Base-by-base conservation (phyloP, 306 rosid species). In the Castanea mollissima region DNA sequence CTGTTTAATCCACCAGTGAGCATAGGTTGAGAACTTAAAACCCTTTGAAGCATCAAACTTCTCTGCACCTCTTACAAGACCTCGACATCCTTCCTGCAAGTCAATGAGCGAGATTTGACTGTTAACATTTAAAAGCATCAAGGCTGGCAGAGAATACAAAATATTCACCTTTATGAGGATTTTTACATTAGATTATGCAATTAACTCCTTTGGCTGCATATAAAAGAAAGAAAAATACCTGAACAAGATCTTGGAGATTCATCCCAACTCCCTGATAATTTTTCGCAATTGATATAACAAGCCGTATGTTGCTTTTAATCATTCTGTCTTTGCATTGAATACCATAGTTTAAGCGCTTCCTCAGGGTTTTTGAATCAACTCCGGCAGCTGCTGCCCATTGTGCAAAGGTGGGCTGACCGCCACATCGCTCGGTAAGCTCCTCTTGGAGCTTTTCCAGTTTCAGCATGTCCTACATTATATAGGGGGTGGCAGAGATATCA, bases 1-100 rank as follows among this genome's bases (percentile, higher is more conserved):
- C 85, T 92, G 97, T 86, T 91, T 95, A 76, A 95, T 95, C 99
- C 98, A 95, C 99, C 99, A 95, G 69, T 95, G 99, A 68, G 98
- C 99, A 79, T 95, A 95, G 85, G 99, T 95, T 49, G 99, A 95
- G 90, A 95, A 95, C 90, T 91, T 95, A 79, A 95, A 95, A 76
- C 99, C 99, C 84, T 91, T 95, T 69, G 99, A 87, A 69, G 92
- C 99, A 80, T 95, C 99, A 82, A 90, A 95, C 88, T 91, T 95
- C 81, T 95, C 99, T 3, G 92, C 89, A 79, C 98, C 97, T 86
- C 90, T 89, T 79, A 90, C 93, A 73, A 95, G 97, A 73, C 99
- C 99, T 80, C 99, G 90, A 74, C 98, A 95, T 81, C 99, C 99
- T 90, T 92, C 97, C 99, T 95, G 77, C 25, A 69, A 79, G 56